Percentiles rank a stretch among this genome's conserved stretches.
phyloP scores from a whole-genome alignment of 371 early-diverging fungal species.

The Mortierella sp. region DNA sequence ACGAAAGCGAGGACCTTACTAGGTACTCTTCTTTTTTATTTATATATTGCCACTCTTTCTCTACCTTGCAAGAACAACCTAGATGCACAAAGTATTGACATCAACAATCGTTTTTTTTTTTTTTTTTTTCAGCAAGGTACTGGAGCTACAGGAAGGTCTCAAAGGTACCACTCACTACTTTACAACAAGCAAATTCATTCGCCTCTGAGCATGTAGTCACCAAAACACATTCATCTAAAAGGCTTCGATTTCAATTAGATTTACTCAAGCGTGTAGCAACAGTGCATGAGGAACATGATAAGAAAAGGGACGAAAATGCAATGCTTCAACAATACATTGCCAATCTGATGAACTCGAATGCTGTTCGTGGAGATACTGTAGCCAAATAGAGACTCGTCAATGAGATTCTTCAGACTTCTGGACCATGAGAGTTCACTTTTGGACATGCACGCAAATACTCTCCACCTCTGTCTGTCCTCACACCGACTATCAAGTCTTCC shows the following conservation, averaged over 20 bases:
- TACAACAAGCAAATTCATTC: neutral
- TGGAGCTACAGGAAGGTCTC: slow-evolving; percentile 54
- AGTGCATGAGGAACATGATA: slow-evolving; percentile 54
- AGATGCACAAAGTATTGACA: neutral
- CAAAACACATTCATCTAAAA: neutral
- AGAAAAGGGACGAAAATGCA: slow-evolving; percentile 52
- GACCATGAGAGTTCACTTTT: too few species aligned
- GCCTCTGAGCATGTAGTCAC: neutral
- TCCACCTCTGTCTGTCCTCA: too few species aligned
- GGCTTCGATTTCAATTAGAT: slow-evolving; percentile 18
- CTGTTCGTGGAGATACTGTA: slow-evolving; percentile 44
- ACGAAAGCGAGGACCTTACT: slow-evolving; percentile 49
- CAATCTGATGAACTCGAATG: slow-evolving; percentile 57
- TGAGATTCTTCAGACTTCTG: too few species aligned
- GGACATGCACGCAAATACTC: too few species aligned
- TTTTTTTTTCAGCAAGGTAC: slow-evolving; percentile 20
- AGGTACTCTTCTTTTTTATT: neutral
- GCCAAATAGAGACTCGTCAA: neutral
- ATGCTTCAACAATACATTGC: slow-evolving; percentile 55
- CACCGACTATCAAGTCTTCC: too few species aligned
- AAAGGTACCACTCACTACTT: slow-evolving; percentile 25
- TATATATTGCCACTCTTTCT: neutral
- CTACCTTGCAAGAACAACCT: too few species aligned
- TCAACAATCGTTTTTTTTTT: neutral
- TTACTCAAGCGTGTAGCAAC: slow-evolving; percentile 49